Conservation (phyloP, 345 rosid species). For the Brassica napus region DNA sequence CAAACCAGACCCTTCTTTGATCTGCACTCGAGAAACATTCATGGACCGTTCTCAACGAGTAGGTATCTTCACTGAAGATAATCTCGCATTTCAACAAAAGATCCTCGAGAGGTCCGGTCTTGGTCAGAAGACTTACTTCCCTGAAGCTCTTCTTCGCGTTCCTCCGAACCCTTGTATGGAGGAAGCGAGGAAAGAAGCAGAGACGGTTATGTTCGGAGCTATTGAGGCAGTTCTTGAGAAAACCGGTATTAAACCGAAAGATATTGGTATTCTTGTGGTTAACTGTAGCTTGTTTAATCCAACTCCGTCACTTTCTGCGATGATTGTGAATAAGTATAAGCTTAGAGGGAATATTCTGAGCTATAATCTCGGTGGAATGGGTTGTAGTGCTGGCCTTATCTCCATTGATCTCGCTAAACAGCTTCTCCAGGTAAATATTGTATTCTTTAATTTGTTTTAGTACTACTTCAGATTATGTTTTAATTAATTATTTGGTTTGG, state of each 20-base stretch:
- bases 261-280: conserved; percentile 53
- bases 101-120: conserved; percentile 77
- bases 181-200: conserved; percentile 53
- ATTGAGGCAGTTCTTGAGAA: conserved; percentile 50
- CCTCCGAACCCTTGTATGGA: conserved; percentile 48
- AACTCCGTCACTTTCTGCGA: conserved; percentile 52
- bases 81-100: conserved; percentile 74
- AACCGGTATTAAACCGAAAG: conserved; percentile 49
- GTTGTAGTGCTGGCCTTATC: conserved; percentile 58
- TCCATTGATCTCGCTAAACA: conserved; percentile 63
- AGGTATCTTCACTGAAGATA: conserved; percentile 59
- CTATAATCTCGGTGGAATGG: conserved; percentile 67
- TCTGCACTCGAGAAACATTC: conserved; percentile 62
- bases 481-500: conserved; percentile 2
- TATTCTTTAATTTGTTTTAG: neutral
- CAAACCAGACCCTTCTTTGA: conserved; percentile 60
- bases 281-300: conserved; percentile 57
- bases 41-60: conserved; percentile 50
- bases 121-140: conserved; percentile 74
- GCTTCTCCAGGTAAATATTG: conserved; percentile 49
- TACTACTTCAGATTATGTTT: neutral
- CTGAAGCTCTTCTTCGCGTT: conserved; percentile 56
- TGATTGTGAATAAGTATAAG: conserved; percentile 50
- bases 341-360: conserved; percentile 51
- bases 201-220: conserved; percentile 51